Evolutionary conservation across 495 filamentous ascomycete species (phyloP), one percentile per base, ranked within the genome.

Genomic region (Penicillium macrosclerotiorum): DNA sequence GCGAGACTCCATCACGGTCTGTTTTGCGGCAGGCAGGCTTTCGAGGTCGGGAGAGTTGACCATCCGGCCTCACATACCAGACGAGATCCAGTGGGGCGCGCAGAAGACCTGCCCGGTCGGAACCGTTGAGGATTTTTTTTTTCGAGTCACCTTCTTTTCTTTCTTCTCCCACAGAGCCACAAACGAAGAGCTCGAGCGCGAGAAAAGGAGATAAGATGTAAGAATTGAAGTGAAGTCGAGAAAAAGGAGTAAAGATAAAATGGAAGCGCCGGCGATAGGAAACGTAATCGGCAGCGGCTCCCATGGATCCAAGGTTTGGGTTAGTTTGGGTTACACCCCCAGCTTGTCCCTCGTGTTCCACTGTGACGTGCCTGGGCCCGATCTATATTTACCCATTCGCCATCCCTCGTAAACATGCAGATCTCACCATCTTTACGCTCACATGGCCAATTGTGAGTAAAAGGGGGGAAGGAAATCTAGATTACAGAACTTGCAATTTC

Each of bases 61-160:
- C 31, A 34, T 39, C 19, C 31, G 29, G 25, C 52, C 42, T 57
- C 47, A 57, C 57, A 60, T 63, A 52, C 53, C 59, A 56, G 49
- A 40, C 31, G 49, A n/a, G n/a, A n/a, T n/a, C 50, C 44, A 30
- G 52, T 54, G 50, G 56, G 52, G 52, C 46, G 38, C 40, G 37
- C 31, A 56, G 22, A 29, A 50, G 32, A 25, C 59, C 47, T 45
- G 43, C 36, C 27, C 37, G 42, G 37, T 35, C 32, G 42, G 38
- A 37, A 19, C 37, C 37, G 30, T 32, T 18, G 14, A 19, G n/a
- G 18, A 9, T n/a, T 37, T 18, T 9, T 16, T 3, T 3, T 30
- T 30, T 19, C 37, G 8, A 16, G 17, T 8, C 26, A n/a, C 41
- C 8, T 20, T n/a, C n/a, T n/a, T n/a, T n/a, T n/a, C n/a, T n/a